phyloP scores from a whole-genome alignment of 257 asterid species.

The Petunia axillaris region DNA sequence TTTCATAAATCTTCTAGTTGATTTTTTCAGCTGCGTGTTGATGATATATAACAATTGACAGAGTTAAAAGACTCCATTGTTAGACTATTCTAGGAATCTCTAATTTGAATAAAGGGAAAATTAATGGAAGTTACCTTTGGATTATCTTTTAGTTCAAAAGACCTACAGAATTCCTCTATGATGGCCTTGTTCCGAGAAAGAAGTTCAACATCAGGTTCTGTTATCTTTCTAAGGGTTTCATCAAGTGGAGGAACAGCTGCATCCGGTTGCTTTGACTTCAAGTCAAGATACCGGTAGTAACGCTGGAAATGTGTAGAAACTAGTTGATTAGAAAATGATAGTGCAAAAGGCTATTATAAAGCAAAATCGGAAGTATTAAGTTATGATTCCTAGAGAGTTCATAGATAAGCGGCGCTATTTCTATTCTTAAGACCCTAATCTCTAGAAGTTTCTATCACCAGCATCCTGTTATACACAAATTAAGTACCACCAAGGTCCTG shows the following conservation, averaged over 20 bases:
- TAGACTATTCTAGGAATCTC: background rate
- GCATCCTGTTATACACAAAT: background rate
- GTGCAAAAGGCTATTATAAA: background rate
- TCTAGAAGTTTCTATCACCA: background rate
- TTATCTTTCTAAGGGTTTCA: conserved; percentile 76
- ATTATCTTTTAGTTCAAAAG: conserved; percentile 83
- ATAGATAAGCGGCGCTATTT: background rate
- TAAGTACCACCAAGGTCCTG: conserved; percentile 18
- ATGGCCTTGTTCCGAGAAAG: conserved; percentile 53
- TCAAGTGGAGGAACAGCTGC: conserved; percentile 88
- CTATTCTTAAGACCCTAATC: background rate
- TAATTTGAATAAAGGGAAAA: conserved; percentile 20
- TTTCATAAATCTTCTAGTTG: conserved; percentile 63
- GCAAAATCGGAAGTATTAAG: background rate
- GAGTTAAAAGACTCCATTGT: background rate
- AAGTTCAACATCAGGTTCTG: conserved; percentile 78
- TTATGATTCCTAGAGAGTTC: background rate
- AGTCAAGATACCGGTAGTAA: conserved; percentile 69
- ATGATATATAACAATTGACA: conserved; percentile 30
- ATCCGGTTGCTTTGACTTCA: conserved; percentile 78
- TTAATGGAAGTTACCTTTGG: conserved; percentile 64
- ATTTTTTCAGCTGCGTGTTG: conserved; percentile 76
- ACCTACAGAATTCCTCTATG: conserved; percentile 61
- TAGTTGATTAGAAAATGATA: background rate
- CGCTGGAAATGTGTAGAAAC: conserved; percentile 54